Evolutionary conservation across 257 asterid genomes (phyloP), one percentile per base, ranked within the genome.

Genomic region (Penstemon newberryi): DNA sequence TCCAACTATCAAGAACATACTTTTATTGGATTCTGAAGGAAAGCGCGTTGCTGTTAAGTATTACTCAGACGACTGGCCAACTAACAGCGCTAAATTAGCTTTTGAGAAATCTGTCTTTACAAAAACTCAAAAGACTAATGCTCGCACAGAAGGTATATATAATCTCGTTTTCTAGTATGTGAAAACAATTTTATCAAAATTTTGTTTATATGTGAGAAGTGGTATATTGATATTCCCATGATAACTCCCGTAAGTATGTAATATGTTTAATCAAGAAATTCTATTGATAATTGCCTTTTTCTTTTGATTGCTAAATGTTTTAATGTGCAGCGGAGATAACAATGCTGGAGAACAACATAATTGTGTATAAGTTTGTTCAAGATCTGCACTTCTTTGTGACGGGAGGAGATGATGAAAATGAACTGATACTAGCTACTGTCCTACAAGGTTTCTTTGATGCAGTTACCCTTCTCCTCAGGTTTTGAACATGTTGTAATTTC

Each of bases 321-420:
- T 44, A 54, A 44, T 78, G 41, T 81, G 72, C 89, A 93, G 99
- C 94, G 62, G 99, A 93, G 77, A 90, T 93, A 73, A 75, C 92
- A n/a, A 88, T 93, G 96, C 72, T 93, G 72, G 99, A 90, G 77
- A 90, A 59, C 86, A 85, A 87, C 75, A 84, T 88, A 15, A 71
- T 93, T 52, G 90, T 93, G 58, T 93, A 87, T 67, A 93, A 78
- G 81, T 85, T 93, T 78, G 86, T 88, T 61, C 97, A 93, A 77
- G 97, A 93, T 74, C 89, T 93, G 60, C 96, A 90, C 67, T 93
- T 93, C 83, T 90, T 84, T 39, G 95, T 93, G 73, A 90, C 99
- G 43, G 99, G 97, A 44, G 92, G 96, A 8, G 99, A 90, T 58
- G 91, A 88, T 8, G 99, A 93, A 82, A 93, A 93, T 65, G 99